Percentiles rank a stretch among this genome's conserved stretches.
Conservation (phyloP, 148 eudicot genomes). For the Beta vulgaris region DNA sequence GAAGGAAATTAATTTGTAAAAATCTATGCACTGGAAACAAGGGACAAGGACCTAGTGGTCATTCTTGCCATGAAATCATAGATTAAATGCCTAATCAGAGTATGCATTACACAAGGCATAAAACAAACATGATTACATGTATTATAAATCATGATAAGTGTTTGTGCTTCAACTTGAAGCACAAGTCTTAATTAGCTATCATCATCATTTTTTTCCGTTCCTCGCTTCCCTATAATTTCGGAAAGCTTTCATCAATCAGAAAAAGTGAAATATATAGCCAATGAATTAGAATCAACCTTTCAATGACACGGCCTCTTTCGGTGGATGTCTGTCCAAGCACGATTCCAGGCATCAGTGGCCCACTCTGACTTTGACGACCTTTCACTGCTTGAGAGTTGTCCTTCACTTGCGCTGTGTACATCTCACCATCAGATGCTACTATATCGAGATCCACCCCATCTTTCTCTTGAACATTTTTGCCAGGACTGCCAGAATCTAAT, state of each 20-base stretch:
- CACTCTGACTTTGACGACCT: constrained; percentile 74
- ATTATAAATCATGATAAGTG: neutral
- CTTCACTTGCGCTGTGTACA: constrained; percentile 44
- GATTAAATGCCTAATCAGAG: neutral
- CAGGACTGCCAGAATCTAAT: constrained; percentile 36
- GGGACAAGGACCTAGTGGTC: neutral
- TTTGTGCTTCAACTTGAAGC: neutral
- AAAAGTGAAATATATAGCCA: neutral
- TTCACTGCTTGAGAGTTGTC: constrained; percentile 42
- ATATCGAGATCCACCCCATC: constrained; percentile 43
- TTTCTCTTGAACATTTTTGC: constrained; percentile 37
- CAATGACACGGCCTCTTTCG: constrained; percentile 56
- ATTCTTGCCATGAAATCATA: neutral
- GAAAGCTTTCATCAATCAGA: neutral
- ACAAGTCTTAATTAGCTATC: neutral
- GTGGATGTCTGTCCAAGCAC: constrained; percentile 60
- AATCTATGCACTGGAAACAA: too few relatives aligned
- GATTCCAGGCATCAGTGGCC: constrained; percentile 72
- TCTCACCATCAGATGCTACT: constrained; percentile 42
- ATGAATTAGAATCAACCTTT: constrained; percentile 50
- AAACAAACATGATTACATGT: neutral
- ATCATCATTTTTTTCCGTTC: neutral
- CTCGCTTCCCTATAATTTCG: neutral
- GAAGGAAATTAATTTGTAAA: neutral
- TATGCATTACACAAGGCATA: neutral